Percentiles rank a stretch among this genome's conserved stretches.
These are phyloP conservation scores for Melampsora americana DNA, from an alignment of 1,284 basidiomycete species.

Conservation along the genomic window DNA sequence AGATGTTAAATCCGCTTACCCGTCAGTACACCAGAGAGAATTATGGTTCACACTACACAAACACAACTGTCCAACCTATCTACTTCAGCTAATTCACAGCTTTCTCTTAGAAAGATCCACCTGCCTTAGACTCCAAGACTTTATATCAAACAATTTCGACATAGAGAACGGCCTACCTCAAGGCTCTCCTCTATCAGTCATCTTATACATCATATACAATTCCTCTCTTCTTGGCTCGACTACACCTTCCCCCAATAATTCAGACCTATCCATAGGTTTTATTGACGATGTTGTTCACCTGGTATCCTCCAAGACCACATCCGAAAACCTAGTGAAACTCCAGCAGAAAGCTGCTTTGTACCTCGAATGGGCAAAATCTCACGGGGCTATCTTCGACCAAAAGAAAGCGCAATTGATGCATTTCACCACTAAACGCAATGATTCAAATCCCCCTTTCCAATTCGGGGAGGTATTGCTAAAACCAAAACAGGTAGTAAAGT, in stretches of 20 bases:
- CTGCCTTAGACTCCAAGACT: not conserved
- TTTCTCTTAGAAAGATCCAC: not conserved
- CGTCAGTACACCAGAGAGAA: not conserved
- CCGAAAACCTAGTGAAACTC: not conserved
- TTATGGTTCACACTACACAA: not conserved
- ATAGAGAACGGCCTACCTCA: not conserved
- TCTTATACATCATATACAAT: slow-evolving; percentile 28
- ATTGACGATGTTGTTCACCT: slow-evolving; percentile 35
- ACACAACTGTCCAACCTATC: not conserved
- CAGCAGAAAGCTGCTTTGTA: not conserved
- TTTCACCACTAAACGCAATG: not conserved
- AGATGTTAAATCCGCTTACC: slow-evolving; percentile 5
- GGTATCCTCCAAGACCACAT: not conserved
- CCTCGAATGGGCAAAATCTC: not conserved
- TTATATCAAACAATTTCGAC: not conserved
- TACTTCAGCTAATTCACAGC: not conserved
- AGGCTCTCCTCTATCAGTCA: not conserved
- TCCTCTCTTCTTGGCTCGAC: not conserved
- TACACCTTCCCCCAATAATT: not conserved
- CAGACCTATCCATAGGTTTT: not conserved
- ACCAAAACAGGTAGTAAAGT: not conserved
- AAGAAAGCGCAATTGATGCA: slow-evolving; percentile 16
- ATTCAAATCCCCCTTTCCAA: not conserved
- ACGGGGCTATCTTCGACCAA: slow-evolving; percentile 25
- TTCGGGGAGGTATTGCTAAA: not conserved